Evolutionary conservation across 495 filamentous ascomycete genomes (phyloP).

Genomic region (Cenococcum geophilum): DNA sequence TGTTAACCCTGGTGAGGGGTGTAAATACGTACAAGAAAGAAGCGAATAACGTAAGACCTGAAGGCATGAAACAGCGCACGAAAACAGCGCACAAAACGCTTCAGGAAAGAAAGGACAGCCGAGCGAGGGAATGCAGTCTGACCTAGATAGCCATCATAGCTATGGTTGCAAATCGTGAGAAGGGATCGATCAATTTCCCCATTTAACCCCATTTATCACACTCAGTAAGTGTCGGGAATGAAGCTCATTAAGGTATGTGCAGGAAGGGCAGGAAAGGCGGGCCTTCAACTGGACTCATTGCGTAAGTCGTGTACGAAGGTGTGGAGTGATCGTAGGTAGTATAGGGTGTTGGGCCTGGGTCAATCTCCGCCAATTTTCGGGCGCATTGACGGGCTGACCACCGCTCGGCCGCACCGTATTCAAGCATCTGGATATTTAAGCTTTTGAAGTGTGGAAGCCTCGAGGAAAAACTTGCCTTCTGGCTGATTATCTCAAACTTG

Average conservation of each 20-base stretch:
- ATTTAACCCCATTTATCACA: too few relatives aligned
- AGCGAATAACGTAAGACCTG: too few relatives aligned
- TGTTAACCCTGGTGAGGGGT: too few relatives aligned
- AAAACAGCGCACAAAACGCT: too few relatives aligned
- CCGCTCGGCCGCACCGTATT: slow-evolving; percentile 38
- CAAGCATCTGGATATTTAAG: slow-evolving; percentile 37
- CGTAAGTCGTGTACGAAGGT: slow-evolving; percentile 25
- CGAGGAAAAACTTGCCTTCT: slow-evolving; percentile 34
- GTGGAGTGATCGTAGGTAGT: slow-evolving; percentile 29
- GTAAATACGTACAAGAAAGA: too few relatives aligned
- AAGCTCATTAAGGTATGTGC: slow-evolving; percentile 12
- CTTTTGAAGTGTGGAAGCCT: background rate
- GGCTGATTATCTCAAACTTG: slow-evolving; percentile 44
- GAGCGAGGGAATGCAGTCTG: too few relatives aligned
- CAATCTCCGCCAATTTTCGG: slow-evolving; percentile 42
- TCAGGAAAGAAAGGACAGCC: too few relatives aligned
- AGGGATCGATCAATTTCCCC: too few relatives aligned
- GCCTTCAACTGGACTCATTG: slow-evolving; percentile 29
- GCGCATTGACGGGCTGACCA: slow-evolving; percentile 41
- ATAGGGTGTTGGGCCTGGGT: slow-evolving; percentile 32
- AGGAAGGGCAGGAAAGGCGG: slow-evolving; percentile 26
- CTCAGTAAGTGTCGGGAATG: too few relatives aligned
- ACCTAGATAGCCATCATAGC: too few relatives aligned
- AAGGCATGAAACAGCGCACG: too few relatives aligned
- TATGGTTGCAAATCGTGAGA: too few relatives aligned